Base-by-base conservation (phyloP, 108 stramenopile genomes). In the Pseudonitzschia multistriata region DNA sequence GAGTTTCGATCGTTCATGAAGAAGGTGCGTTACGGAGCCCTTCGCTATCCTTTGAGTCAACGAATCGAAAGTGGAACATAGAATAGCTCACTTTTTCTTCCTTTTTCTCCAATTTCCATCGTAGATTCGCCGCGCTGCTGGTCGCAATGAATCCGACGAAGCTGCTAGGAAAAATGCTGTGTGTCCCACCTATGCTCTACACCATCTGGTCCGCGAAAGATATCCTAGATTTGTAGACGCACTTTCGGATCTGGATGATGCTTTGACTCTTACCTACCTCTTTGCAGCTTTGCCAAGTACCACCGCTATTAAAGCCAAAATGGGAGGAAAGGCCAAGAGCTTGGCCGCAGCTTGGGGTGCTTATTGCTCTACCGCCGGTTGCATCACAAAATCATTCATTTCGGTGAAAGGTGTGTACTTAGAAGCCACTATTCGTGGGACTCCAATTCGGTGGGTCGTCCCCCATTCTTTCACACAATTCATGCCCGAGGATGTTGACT, bases 151-250 rank as follows among this genome's bases (percentile, higher is more conserved):
- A 77, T 82, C 86, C 65, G 91, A 90, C 42, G 96, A 96, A 72
- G 97, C 96, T 1, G 69, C 79, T n/a, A 79, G 95, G 33, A 81
- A 84, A 63, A 73, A 92, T 74, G 82, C 83, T 0, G 64, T 91
- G 17, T 85, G 88, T 36, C 97, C 97, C 17, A 81, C 72, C 66
- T 98, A 98, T 81, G 90, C 91, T 17, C 71, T 99, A 55, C 92
- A 98, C 78, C 97, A 98, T 78, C 82, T 99, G 53, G 96, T 99
- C 19, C 86, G 90, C 62, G 98, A 99, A 80, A 77, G 99, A n/a
- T 98, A 99, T 83, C 99, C 99, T 15, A 88, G 97, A 11, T 99
- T 99, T 81, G 69, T 73, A 5, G 97, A 98, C 89, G 98, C 98
- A 1, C 67, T 99, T 29, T 68, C 81, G 7, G 99, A 99, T 74